Evolutionary conservation across 768 basidiomycete genomes (phyloP).

Genomic region (Russula brevipes): DNA sequence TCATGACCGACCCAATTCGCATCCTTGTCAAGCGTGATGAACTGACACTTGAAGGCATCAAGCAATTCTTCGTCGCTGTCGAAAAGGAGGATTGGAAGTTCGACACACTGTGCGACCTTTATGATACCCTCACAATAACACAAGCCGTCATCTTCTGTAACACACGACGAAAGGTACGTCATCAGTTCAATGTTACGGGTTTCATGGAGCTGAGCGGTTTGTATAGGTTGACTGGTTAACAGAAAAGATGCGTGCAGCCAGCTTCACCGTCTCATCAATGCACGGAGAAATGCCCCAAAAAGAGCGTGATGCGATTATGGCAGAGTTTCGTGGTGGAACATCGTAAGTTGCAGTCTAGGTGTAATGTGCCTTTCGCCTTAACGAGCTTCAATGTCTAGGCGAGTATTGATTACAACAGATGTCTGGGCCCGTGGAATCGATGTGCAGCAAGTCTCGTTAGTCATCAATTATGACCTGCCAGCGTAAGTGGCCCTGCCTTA

Average conservation of each 20-base stretch:
- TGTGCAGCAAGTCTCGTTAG: conserved; percentile 94
- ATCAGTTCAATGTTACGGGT: background rate
- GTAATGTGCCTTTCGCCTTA: background rate
- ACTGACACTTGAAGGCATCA: conserved; percentile 93
- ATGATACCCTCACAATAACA: conserved; percentile 97
- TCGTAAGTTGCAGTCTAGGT: conserved; percentile 51
- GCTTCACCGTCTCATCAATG: conserved; percentile 96
- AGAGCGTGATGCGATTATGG: conserved; percentile 94
- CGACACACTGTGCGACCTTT: conserved; percentile 94
- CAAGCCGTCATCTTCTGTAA: conserved; percentile 99
- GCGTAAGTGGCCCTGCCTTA: conserved; percentile 52
- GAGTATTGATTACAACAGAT: conserved; percentile 93
- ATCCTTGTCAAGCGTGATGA: conserved; percentile 99
- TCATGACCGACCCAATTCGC: conserved; percentile 98
- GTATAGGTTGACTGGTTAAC: conserved; percentile 92
- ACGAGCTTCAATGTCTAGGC: conserved; percentile 40
- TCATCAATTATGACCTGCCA: conserved; percentile 95
- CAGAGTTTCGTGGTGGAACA: conserved; percentile 89
- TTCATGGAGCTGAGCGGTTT: background rate
- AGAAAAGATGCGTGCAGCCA: conserved; percentile 98
- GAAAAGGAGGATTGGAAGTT: conserved; percentile 99
- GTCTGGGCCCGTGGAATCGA: conserved; percentile 99
- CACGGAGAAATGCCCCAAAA: conserved; percentile 96
- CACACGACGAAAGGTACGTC: conserved; percentile 84
- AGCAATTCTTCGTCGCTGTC: conserved; percentile 96